Conservation (phyloP, 768 basidiomycete genomes). For the Termitomyces sp. region DNA sequence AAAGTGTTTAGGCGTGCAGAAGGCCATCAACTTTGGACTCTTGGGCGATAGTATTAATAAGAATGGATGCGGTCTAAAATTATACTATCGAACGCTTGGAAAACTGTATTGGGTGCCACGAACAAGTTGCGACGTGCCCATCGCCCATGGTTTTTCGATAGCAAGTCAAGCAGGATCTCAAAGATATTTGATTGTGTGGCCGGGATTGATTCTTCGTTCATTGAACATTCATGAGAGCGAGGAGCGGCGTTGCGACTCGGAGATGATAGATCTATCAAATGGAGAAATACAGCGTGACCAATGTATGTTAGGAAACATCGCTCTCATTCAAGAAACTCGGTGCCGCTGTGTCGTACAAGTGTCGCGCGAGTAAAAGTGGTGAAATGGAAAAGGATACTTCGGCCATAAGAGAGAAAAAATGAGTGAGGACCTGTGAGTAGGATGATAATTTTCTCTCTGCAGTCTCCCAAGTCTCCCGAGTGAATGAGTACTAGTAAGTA, state of each 20-base stretch:
- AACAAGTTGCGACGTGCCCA: background rate
- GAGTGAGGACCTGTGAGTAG: background rate
- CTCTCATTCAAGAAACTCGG: no score
- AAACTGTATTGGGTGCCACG: background rate
- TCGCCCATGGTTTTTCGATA: background rate
- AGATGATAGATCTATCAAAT: background rate
- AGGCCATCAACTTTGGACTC: background rate
- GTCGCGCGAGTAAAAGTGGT: background rate
- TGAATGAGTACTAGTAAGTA: background rate
- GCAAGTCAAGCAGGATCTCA: no score
- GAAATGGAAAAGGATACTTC: background rate
- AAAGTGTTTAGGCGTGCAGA: background rate
- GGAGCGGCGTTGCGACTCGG: background rate
- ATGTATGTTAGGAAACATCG: background rate
- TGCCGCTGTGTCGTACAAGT: no score
- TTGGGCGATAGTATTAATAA: no score
- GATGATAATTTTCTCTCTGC: no score
- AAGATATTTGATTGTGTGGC: no score
- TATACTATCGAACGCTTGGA: background rate
- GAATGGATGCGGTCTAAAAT: background rate
- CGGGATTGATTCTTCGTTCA: no score
- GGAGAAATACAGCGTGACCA: background rate
- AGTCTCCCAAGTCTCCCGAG: background rate
- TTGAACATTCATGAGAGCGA: background rate
- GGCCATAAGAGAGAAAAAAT: background rate